A percentile compares a stretch with the other conserved stretches of the same genome.
Evolutionary conservation across 2,329 filamentous ascomycete species (phyloP).

Genomic region (Cladorrhinum sp.): DNA sequence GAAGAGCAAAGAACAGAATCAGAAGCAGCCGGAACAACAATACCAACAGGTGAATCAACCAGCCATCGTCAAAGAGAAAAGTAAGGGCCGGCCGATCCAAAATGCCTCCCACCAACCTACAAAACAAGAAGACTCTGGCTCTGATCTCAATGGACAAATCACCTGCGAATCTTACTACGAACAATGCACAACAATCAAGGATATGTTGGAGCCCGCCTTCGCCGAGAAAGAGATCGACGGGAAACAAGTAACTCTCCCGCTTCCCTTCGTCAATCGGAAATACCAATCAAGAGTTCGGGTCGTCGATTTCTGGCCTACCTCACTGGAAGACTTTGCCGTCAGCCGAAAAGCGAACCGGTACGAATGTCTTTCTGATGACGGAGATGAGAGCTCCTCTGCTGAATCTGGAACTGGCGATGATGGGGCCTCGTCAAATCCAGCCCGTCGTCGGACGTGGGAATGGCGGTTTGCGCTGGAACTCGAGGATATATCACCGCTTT

Average conservation of each 20-base stretch:
- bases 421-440: slow-evolving; percentile 12
- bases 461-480: slow-evolving; percentile 81
- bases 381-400: slow-evolving; percentile 26
- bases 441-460: slow-evolving; percentile 56
- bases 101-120: not conserved
- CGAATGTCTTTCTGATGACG: slow-evolving; percentile 46
- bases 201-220: slow-evolving; percentile 39
- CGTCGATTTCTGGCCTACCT: slow-evolving; percentile 72
- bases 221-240: slow-evolving; percentile 45
- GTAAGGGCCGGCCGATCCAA: not conserved
- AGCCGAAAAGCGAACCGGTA: slow-evolving; percentile 46
- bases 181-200: slow-evolving; percentile 35
- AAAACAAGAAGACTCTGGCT: slow-evolving; percentile 28
- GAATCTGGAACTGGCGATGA: slow-evolving; percentile 5
- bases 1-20: slow-evolving; percentile 28
- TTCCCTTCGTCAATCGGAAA: slow-evolving; percentile 73
- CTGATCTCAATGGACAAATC: slow-evolving; percentile 23
- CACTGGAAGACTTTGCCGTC: slow-evolving; percentile 67
- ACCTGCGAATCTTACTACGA: slow-evolving; percentile 18
- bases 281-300: slow-evolving; percentile 72
- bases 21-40: slow-evolving; percentile 9
- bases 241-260: slow-evolving; percentile 34
- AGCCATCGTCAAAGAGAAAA: not conserved
- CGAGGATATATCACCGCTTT: slow-evolving; percentile 59
- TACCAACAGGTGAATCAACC: not conserved